A percentile compares a stretch with the other conserved stretches of the same genome.
These are phyloP conservation scores for Hydrangea macrophylla DNA, from an alignment of 148 eudicot species.

Conservation along the genomic window DNA sequence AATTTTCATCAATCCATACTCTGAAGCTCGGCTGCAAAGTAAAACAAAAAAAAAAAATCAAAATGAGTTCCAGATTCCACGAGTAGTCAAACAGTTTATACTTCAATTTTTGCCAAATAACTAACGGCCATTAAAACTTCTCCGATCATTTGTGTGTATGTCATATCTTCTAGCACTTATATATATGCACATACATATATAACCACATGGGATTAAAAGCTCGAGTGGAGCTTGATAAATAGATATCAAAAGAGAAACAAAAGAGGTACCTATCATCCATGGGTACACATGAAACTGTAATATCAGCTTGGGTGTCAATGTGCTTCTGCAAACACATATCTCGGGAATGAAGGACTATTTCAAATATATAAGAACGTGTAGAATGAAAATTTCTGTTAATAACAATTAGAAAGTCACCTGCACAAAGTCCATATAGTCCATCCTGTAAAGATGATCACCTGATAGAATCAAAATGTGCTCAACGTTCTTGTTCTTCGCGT, in stretches of 20 bases:
- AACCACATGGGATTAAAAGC: not conserved
- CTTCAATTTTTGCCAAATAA: not conserved
- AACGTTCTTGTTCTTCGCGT: slow-evolving; percentile 62
- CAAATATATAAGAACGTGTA: not conserved
- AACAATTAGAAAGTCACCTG: slow-evolving; percentile 38
- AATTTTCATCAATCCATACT: slow-evolving; percentile 67
- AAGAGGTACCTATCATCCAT: slow-evolving; percentile 77
- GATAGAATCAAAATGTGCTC: slow-evolving; percentile 73
- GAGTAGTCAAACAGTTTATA: not conserved
- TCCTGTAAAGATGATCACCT: slow-evolving; percentile 87
- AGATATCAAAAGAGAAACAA: not conserved
- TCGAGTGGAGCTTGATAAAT: not conserved
- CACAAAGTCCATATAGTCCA: slow-evolving; percentile 86
- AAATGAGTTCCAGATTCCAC: slow-evolving; percentile 42
- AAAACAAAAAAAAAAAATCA: slow-evolving; percentile 4
- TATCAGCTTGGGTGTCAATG: slow-evolving; percentile 79
- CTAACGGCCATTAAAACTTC: not conserved
- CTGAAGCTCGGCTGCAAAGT: slow-evolving; percentile 77
- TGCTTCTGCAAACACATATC: slow-evolving; percentile 60
- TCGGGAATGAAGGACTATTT: slow-evolving; percentile 3
- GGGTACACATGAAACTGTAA: slow-evolving; percentile 94
- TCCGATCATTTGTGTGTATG: not conserved
- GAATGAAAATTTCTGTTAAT: not conserved
- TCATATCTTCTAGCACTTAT: not conserved
- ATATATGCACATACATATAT: not conserved